Evolutionary conservation across 169 alveolate species (phyloP).

Genomic region (Plasmodium fragile): DNA sequence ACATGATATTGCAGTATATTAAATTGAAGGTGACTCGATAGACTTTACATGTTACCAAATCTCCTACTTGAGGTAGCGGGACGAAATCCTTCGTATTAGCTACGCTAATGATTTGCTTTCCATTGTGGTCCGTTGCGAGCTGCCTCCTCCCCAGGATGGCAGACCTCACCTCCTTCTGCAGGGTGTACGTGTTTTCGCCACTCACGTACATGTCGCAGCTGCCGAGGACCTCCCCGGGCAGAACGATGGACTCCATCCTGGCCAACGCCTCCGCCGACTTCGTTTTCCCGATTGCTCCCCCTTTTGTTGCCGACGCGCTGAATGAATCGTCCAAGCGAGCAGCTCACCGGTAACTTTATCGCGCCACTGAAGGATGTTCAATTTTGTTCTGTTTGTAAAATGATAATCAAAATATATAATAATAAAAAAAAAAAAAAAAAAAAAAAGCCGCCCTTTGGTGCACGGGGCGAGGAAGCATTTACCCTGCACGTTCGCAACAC

Average conservation of each 20-base stretch:
- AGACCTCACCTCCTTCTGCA: constrained; percentile 51
- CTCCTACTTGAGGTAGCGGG: constrained; percentile 60
- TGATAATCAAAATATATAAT: background rate
- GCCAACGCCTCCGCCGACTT: background rate
- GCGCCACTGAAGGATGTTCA: background rate
- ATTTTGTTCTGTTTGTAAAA: background rate
- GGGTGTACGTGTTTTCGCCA: constrained; percentile 43
- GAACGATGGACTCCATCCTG: constrained; percentile 34
- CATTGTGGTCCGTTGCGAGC: background rate
- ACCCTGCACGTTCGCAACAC: background rate
- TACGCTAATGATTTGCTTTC: constrained; percentile 27
- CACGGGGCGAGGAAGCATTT: background rate
- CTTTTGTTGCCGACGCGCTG: background rate
- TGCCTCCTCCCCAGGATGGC: constrained; percentile 45
- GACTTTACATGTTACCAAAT: constrained; percentile 43
- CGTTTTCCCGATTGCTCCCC: background rate
- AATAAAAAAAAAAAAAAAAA: background rate
- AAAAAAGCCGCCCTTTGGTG: background rate
- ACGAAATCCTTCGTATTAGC: constrained; percentile 12
- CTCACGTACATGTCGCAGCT: background rate
- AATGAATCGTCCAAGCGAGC: background rate
- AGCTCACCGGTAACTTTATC: background rate
- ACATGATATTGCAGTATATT: constrained; percentile 28
- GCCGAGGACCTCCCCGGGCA: constrained; percentile 70
- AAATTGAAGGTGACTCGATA: constrained; percentile 52